Percentiles rank a stretch among this genome's conserved stretches.
Conservation (phyloP, 495 filamentous ascomycete species). For the Penicillium flavigenum region DNA sequence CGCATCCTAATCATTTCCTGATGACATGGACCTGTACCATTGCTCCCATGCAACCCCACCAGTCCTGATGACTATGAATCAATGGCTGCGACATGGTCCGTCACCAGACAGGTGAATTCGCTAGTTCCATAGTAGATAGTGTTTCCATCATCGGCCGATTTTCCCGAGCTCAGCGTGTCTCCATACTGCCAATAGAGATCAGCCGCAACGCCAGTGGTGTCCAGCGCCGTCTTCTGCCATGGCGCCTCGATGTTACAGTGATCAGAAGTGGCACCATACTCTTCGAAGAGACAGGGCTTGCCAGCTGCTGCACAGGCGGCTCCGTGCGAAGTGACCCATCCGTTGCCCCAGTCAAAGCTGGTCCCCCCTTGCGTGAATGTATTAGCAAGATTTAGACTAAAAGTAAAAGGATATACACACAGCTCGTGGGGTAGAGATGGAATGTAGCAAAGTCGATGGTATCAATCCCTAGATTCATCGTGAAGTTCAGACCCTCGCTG, state of each 20-base stretch:
- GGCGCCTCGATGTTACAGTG: slow-evolving; percentile 47
- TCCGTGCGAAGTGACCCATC: slow-evolving; percentile 63
- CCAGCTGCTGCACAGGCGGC: slow-evolving; percentile 51
- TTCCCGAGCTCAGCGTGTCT: slow-evolving; percentile 52
- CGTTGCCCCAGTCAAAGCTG: slow-evolving; percentile 45
- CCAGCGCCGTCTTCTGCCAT: slow-evolving; percentile 59
- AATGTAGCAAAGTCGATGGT: slow-evolving; percentile 67
- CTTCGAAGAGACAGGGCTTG: slow-evolving; percentile 69
- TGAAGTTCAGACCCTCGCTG: slow-evolving; percentile 64
- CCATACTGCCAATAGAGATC: slow-evolving; percentile 71
- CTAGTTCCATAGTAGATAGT: slow-evolving; percentile 57
- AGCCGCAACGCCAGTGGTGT: slow-evolving; percentile 49
- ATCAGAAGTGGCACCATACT: slow-evolving; percentile 56
- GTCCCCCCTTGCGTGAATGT: slow-evolving; percentile 38
- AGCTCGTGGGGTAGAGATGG: slow-evolving; percentile 61
- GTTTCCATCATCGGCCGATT: slow-evolving; percentile 61
- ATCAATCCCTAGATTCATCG: slow-evolving; percentile 53
- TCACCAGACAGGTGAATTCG: slow-evolving; percentile 57
- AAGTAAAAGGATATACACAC: slow-evolving; percentile 43
- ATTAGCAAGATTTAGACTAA: slow-evolving; percentile 23
- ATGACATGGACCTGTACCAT: neutral
- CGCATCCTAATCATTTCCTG: neutral
- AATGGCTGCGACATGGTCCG: slow-evolving; percentile 56
- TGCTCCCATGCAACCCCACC: neutral
- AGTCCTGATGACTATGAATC: neutral